Percentiles rank a stretch among this genome's conserved stretches.
These are phyloP conservation scores for Tuber brumale DNA, from an alignment of 495 filamentous ascomycete genomes.

Conservation along the genomic window DNA sequence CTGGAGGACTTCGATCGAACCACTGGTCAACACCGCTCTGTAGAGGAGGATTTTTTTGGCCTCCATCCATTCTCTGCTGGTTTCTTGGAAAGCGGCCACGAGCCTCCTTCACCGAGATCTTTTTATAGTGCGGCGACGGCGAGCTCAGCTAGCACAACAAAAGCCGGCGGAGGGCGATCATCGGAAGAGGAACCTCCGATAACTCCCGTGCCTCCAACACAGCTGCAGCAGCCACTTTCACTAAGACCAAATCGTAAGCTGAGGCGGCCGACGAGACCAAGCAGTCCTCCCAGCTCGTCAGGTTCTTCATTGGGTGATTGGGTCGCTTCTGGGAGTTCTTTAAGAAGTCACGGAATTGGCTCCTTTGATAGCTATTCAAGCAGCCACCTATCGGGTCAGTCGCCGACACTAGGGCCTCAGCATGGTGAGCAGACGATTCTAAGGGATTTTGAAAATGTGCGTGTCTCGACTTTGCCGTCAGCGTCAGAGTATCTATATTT, in stretches of 20 bases:
- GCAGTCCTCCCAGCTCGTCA: slow-evolving; percentile 25
- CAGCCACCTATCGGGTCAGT: slow-evolving; percentile 28
- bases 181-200: slow-evolving; percentile 11
- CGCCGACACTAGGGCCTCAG: slow-evolving; percentile 22
- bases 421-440: slow-evolving; percentile 28
- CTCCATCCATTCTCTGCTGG: slow-evolving; percentile 24
- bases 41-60: slow-evolving; percentile 34
- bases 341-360: slow-evolving; percentile 27
- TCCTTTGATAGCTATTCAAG: slow-evolving; percentile 31
- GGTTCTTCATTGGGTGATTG: slow-evolving; percentile 18
- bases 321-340: slow-evolving; percentile 24
- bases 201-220: slow-evolving; percentile 16
- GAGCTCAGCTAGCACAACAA: slow-evolving; percentile 33
- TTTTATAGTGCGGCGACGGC: slow-evolving; percentile 38
- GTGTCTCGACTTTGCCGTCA: slow-evolving; percentile 25
- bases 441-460: slow-evolving; percentile 37
- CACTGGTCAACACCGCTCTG: slow-evolving; percentile 7
- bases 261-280: slow-evolving; percentile 27
- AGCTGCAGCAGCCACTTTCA: slow-evolving; percentile 26
- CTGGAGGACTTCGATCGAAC: slow-evolving; percentile 27
- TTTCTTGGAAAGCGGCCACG: slow-evolving; percentile 12
- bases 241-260: slow-evolving; percentile 30
- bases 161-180: slow-evolving; percentile 23
- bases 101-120: slow-evolving; percentile 38
- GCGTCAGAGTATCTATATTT: slow-evolving; percentile 29